Base-by-base conservation (phyloP, 305 asterid genomes). In the Solanum hybrid region DNA sequence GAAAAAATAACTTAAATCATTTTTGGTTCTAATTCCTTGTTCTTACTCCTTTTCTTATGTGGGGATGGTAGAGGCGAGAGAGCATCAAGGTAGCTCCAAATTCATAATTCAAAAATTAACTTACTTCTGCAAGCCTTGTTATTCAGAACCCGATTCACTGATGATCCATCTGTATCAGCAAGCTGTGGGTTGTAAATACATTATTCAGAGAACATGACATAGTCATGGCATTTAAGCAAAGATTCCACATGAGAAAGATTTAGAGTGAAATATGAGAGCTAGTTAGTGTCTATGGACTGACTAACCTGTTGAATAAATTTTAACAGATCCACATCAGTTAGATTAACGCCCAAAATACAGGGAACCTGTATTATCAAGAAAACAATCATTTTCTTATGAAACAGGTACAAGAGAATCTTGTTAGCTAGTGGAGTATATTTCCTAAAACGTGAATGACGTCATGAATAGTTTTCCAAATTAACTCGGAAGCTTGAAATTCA, bases 151-250 rank as follows among this genome's bases (percentile, higher is more conserved):
- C 96, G 94, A 87, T 91, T 93, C 89, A 97, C n/a, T n/a, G 99
- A 95, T 42, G 99, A 96, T 88, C 98, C 99, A 91, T 97, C 99
- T 32, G 98, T 95, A 91, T 95, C 99, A 19, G 94, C 94, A 90
- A 97, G 99, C 99, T 96, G 90, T 77, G 85, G 87, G 79, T 91
- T 87, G 87, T 86, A 77, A 76, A 86, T 36, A 66, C 88, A 38
- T 87, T 22, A 36, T 14, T 89, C 37, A 42, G 37, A 27, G n/a
- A 42, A 32, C 37, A 81, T 42, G 37, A 27, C 15, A 81, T n/a
- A 29, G 29, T 29, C 32, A 31, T 31, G 37, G 0, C 86, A 42
- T 42, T 42, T 78, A 78, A 77, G 45, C 42, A 77, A 45, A 79
- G 35, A 40, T 40, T 40, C 17, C 71, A 7, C 71, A 81, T 45